Conservation (phyloP, 1,284 basidiomycete genomes). For the Sporisorium sorghi region DNA sequence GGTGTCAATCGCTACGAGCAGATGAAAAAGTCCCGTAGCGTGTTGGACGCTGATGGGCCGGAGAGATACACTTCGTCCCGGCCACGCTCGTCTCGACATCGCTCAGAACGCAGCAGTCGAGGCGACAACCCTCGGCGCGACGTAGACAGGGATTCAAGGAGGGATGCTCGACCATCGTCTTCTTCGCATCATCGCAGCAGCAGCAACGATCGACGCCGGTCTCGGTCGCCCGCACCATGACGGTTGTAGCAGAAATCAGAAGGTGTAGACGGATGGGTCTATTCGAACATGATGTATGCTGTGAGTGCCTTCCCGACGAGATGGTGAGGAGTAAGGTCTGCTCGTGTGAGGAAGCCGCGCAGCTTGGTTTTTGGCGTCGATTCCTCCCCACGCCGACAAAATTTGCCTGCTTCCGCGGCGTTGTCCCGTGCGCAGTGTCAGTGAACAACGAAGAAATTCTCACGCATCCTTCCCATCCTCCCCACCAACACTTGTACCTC, state of each 20-base stretch:
- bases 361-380: background rate
- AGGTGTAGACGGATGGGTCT: background rate
- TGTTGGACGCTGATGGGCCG: slow-evolving; percentile 13
- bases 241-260: background rate
- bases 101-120: slow-evolving; percentile 1
- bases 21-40: slow-evolving; percentile 26
- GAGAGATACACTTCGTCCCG: slow-evolving; percentile 1
- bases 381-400: background rate
- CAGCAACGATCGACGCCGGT: slow-evolving; percentile 13
- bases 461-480: background rate
- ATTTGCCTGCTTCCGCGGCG: background rate
- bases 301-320: too few relatives aligned
- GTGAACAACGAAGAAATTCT: background rate
- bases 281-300: background rate
- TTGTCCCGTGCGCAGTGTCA: slow-evolving; percentile 15
- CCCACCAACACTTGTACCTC: background rate
- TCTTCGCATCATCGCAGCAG: slow-evolving; percentile 7
- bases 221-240: slow-evolving; percentile 11
- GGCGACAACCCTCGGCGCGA: background rate
- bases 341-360: background rate
- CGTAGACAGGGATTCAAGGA: background rate
- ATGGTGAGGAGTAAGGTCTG: background rate
- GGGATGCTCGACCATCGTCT: background rate
- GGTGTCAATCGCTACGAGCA: slow-evolving; percentile 35
- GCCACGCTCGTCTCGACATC: background rate